Percentiles rank a stretch among this genome's conserved stretches.
Evolutionary conservation across 1,139 yeast species (phyloP).

Genomic region (Groenewaldozyma sp.): DNA sequence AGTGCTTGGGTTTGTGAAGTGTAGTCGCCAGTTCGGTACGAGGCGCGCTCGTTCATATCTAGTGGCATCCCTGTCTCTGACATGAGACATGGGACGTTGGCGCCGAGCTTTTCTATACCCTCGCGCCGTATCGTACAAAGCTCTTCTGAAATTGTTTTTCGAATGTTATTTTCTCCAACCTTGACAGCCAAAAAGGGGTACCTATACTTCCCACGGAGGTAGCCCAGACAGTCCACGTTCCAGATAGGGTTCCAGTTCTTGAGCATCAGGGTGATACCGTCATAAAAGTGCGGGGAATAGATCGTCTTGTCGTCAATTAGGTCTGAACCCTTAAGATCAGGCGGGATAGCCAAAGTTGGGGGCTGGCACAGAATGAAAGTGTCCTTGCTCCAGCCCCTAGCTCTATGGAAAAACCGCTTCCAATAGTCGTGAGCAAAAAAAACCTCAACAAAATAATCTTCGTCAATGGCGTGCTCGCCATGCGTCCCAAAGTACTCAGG

Average conservation of each 20-base stretch:
- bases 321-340: conserved; percentile 44
- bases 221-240: conserved; percentile 77
- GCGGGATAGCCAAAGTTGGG: conserved; percentile 77
- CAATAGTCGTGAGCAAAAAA: conserved; percentile 51
- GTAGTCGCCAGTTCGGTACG: conserved; percentile 54
- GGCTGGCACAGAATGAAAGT: conserved; percentile 65
- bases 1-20: conserved; percentile 64
- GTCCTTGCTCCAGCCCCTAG: conserved; percentile 35
- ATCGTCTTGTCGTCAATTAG: conserved; percentile 56
- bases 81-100: conserved; percentile 55
- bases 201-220: conserved; percentile 60
- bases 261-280: conserved; percentile 81
- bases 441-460: conserved; percentile 51
- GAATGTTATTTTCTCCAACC: conserved; percentile 65
- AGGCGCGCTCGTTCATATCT: conserved; percentile 70
- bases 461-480: conserved; percentile 39
- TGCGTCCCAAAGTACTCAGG: conserved; percentile 40
- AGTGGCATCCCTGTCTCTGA: conserved; percentile 92
- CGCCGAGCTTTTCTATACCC: conserved; percentile 48
- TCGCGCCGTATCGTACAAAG: conserved; percentile 55
- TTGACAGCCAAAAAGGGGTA: conserved; percentile 70
- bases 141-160: conserved; percentile 59
- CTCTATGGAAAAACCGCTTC: conserved; percentile 37
- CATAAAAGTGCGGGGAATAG: conserved; percentile 79
- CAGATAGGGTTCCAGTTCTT: conserved; percentile 54